Evolutionary conservation across 2,329 filamentous ascomycete species (phyloP).

Genomic region (Podosphaera aphanis): DNA sequence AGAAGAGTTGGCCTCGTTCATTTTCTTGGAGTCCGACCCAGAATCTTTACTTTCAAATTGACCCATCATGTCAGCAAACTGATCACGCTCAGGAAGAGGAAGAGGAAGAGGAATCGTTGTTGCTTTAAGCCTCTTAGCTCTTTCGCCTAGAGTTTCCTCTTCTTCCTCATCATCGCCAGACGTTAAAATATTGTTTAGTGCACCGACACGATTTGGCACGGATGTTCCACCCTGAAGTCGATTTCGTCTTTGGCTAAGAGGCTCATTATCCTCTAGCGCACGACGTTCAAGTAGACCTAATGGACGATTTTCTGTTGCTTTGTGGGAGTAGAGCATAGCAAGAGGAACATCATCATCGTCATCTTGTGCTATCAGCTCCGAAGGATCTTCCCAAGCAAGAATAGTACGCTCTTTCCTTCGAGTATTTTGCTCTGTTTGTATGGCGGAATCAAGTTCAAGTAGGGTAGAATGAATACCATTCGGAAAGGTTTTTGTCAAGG

Average conservation of each 20-base stretch:
- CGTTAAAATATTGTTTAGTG: constrained; percentile 10
- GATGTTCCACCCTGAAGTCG: constrained; percentile 11
- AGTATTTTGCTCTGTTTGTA: constrained; percentile 56
- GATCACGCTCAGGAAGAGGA: constrained; percentile 20
- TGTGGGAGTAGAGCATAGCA: constrained; percentile 49
- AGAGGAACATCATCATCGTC: constrained; percentile 73
- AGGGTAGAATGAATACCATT: constrained; percentile 80
- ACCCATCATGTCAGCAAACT: constrained; percentile 42
- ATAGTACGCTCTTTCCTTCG: constrained; percentile 56
- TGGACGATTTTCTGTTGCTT: constrained; percentile 33
- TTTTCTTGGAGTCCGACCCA: constrained; percentile 16
- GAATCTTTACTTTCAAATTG: constrained; percentile 30
- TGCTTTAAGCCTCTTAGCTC: constrained; percentile 39
- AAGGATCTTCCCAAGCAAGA: constrained; percentile 68
- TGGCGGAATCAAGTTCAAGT: constrained; percentile 72
- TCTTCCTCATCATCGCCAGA: constrained; percentile 18
- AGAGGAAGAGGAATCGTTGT: constrained; percentile 10
- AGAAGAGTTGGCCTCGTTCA: constrained; percentile 14
- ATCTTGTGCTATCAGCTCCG: constrained; percentile 24
- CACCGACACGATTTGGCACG: constrained; percentile 8
- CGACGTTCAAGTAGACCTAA: constrained; percentile 58
- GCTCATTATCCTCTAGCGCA: constrained; percentile 80
- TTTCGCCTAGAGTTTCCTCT: constrained; percentile 42
- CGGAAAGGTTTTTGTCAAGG: constrained; percentile 35
- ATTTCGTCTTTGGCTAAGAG: constrained; percentile 19